Conservation (phyloP, 495 filamentous ascomycete species). For the Neohortaea acidophila region DNA sequence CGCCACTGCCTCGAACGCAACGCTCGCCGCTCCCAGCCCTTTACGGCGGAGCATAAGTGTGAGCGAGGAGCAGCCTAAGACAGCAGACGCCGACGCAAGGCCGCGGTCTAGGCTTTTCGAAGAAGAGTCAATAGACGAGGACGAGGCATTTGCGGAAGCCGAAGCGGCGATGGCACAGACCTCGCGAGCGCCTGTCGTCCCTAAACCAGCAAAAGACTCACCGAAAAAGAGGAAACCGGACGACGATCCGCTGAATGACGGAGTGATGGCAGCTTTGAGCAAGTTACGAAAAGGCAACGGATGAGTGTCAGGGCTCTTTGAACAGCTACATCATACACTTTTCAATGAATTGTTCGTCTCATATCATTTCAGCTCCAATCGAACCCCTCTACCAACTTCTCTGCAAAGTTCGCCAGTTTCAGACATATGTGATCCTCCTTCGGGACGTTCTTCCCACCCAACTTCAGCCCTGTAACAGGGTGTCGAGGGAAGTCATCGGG, state of each 20-base stretch:
- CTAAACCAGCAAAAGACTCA: constrained; percentile 9
- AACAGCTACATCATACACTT: too few species aligned
- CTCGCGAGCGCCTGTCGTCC: constrained; percentile 7
- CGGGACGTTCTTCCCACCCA: constrained; percentile 1
- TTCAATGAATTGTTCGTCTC: too few species aligned
- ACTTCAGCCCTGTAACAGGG: not conserved
- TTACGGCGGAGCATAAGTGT: constrained; percentile 7
- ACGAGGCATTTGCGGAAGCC: constrained; percentile 26
- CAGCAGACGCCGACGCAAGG: constrained; percentile 19
- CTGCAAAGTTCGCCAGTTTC: constrained; percentile 12
- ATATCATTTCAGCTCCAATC: too few species aligned
- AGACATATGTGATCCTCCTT: constrained; percentile 20
- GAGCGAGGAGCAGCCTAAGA: constrained; percentile 5
- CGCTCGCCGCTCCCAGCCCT: constrained; percentile 13
- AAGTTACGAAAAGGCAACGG: constrained; percentile 28
- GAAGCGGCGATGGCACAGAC: constrained; percentile 28
- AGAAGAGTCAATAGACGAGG: constrained; percentile 19
- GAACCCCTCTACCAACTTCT: constrained; percentile 15
- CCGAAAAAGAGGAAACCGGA: constrained; percentile 24
- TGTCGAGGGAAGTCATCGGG: constrained; percentile 6
- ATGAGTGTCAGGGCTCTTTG: too few species aligned
- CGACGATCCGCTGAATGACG: constrained; percentile 33
- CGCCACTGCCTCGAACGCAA: too few species aligned
- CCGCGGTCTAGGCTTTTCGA: constrained; percentile 21
- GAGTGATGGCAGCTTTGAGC: constrained; percentile 42